These are phyloP conservation scores for Phytophthora melonis DNA, from an alignment of 352 stramenopile species.

Conservation along the genomic window DNA sequence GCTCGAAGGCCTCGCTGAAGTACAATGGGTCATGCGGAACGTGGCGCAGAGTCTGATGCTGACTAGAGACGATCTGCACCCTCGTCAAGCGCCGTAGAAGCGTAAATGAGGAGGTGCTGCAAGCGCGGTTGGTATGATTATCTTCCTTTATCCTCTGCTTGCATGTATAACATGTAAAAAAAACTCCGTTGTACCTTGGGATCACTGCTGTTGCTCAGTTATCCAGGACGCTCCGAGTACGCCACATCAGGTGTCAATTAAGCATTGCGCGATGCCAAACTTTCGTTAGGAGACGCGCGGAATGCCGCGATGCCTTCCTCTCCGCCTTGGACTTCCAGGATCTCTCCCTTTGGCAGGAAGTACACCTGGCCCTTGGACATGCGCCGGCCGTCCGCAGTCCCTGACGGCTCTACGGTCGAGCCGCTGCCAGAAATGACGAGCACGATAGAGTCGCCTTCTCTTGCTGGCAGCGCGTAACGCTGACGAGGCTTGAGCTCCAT, in stretches of 20 bases:
- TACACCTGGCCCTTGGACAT: constrained; percentile 61
- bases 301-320: constrained; percentile 51
- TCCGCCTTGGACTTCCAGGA: constrained; percentile 48
- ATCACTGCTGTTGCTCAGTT: constrained; percentile 11
- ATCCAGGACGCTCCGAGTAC: constrained; percentile 18
- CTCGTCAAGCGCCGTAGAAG: constrained; percentile 25
- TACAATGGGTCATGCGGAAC: constrained; percentile 82
- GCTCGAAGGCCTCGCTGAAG: constrained; percentile 54
- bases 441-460: constrained; percentile 62
- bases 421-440: constrained; percentile 56
- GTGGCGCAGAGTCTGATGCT: constrained; percentile 75
- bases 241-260: constrained; percentile 21
- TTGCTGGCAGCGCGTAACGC: constrained; percentile 44
- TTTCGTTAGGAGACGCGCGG: constrained; percentile 68
- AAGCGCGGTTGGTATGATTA: constrained; percentile 29
- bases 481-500: constrained; percentile 52
- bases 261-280: constrained; percentile 28
- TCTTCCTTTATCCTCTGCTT: constrained; percentile 17
- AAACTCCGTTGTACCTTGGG: constrained; percentile 25
- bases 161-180: constrained; percentile 40
- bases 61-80: constrained; percentile 56
- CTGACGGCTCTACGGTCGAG: constrained; percentile 35
- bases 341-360: constrained; percentile 58
- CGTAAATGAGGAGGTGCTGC: constrained; percentile 5
- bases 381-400: constrained; percentile 22